Percentiles rank a stretch among this genome's conserved stretches.
Evolutionary conservation across 345 rosid species (phyloP).

Genomic region (Populus nigra): DNA sequence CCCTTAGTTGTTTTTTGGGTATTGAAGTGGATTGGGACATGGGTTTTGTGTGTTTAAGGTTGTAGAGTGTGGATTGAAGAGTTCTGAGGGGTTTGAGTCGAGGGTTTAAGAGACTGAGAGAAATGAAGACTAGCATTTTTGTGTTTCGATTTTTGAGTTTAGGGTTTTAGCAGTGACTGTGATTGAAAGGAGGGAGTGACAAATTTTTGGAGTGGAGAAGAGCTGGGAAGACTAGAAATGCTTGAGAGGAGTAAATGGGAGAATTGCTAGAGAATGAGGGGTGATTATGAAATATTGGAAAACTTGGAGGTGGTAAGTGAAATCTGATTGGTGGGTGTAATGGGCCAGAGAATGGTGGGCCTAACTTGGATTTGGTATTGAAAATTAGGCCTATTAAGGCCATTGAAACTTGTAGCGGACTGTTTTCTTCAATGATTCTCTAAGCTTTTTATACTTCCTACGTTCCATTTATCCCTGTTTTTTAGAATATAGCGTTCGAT

Average conservation of each 20-base stretch:
- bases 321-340: neutral
- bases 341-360: neutral
- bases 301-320: neutral
- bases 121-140: slow-evolving; percentile 28
- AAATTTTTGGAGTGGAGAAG: neutral
- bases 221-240: neutral
- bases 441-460: no score
- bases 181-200: neutral
- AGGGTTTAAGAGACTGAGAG: slow-evolving; percentile 18
- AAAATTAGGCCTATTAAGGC: neutral
- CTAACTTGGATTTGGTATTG: neutral
- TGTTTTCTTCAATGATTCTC: neutral
- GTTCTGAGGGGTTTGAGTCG: neutral
- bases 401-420: no score
- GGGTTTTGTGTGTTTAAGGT: slow-evolving; percentile 19
- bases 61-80: slow-evolving; percentile 9
- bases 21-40: slow-evolving; percentile 79
- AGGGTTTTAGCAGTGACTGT: slow-evolving; percentile 20
- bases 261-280: neutral
- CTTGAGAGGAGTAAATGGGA: neutral
- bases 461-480: no score
- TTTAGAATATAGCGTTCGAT: no score
- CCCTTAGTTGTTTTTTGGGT: slow-evolving; percentile 67
- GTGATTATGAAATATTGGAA: neutral
- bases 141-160: slow-evolving; percentile 13